Evolutionary conservation across 1,284 basidiomycete species (phyloP), one percentile per base, ranked within the genome.

Genomic region (Boletus holoroseus): DNA sequence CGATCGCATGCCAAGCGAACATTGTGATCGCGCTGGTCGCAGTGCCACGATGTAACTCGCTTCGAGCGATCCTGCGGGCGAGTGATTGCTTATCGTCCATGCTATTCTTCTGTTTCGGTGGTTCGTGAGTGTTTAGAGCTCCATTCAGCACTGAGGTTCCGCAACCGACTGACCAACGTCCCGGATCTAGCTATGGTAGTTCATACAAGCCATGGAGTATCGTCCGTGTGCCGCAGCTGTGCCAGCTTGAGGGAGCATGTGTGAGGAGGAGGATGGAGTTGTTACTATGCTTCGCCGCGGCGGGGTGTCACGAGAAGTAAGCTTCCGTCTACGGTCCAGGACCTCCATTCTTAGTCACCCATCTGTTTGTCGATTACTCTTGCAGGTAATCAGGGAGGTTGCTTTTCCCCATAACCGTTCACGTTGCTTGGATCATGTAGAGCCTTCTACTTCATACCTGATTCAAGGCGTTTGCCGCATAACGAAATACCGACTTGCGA

Each of bases 361-460:
- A 42, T 52, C n/a, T 18, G 55, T 39, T 31, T 32, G 39, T 41
- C 24, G 27, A 38, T 43, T 60, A 18, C 45, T 31, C 27, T 58
- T 51, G 47, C 47, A 32, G 38, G 46, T 31, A 55, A 38, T 30
- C 22, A 28, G 30, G 18, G 3, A 24, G 12, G 36, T n/a, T 28
- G n/a, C 37, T 31, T 36, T 47, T 7, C 28, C 18, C 20, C 18
- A 34, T 37, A 26, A 6, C 31, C 32, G 20, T 47, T 31, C 31
- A 39, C 11, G 34, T 47, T 18, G 27, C 18, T 8, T 35, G 27
- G 37, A 30, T 47, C 22, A 35, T 20, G 51, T 36, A 31, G 32
- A 36, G 35, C 22, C 20, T 56, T 30, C 37, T 12, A 26, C 22
- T 31, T 24, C 32, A 13, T 9, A 18, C 22, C 24, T 13, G 24